phyloP scores from a whole-genome alignment of 23 red algal species.

The Gracilaria gracilis region DNA sequence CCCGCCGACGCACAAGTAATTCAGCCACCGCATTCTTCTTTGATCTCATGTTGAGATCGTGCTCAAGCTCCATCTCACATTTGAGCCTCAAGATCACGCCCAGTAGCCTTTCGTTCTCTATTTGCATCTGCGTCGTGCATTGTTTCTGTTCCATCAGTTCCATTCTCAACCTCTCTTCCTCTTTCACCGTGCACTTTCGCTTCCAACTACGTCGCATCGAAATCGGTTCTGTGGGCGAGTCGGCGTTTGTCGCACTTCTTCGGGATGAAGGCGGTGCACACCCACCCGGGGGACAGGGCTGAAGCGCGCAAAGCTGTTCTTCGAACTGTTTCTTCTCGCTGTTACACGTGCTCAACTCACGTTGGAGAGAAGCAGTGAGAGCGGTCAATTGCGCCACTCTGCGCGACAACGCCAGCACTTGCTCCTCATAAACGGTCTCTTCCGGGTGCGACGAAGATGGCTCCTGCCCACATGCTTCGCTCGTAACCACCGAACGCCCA shows the following conservation, averaged over 20 bases:
- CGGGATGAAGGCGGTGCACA: too few relatives aligned
- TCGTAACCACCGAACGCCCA: too few relatives aligned
- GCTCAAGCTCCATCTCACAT: slow-evolving; percentile 12
- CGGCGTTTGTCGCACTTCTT: neutral
- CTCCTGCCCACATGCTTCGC: neutral
- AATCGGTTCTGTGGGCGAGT: neutral
- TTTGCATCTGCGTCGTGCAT: neutral
- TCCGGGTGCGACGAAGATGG: neutral
- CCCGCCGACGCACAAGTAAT: too few relatives aligned
- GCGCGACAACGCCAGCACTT: too few relatives aligned
- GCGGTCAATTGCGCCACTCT: too few relatives aligned
- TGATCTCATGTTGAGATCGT: neutral
- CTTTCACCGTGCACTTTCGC: neutral
- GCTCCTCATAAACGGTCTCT: too few relatives aligned
- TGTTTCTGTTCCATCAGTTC: slow-evolving; percentile 7
- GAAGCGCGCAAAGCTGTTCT: too few relatives aligned
- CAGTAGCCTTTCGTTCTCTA: neutral
- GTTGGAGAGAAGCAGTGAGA: too few relatives aligned
- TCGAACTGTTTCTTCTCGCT: too few relatives aligned
- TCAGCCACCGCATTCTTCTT: neutral
- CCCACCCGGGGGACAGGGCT: too few relatives aligned
- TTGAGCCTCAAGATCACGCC: slow-evolving; percentile 24
- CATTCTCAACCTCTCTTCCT: slow-evolving; percentile 3
- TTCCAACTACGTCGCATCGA: neutral
- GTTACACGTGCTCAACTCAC: too few relatives aligned